Evolutionary conservation across 2,329 filamentous ascomycete genomes (phyloP), one percentile per base, ranked within the genome.

Genomic region (Eutypella sp.): DNA sequence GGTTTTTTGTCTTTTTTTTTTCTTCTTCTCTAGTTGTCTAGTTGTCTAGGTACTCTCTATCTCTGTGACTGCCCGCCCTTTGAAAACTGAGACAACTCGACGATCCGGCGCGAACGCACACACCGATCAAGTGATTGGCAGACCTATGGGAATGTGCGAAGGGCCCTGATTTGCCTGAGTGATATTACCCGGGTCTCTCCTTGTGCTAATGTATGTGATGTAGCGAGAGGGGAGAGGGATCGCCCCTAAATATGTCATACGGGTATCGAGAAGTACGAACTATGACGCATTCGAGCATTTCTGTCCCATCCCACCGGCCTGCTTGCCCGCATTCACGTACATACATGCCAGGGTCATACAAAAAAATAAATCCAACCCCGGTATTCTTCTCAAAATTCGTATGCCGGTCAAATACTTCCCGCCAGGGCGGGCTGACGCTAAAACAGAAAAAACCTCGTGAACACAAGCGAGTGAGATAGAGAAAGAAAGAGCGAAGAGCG

Each of bases 231-330:
- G n/a, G n/a, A 15, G 13, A 33, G 16, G 4, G 29, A 33, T 47
- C 22, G 43, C 48, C 37, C 41, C 49, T 50, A n/a, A n/a, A n/a
- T n/a, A 56, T 50, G 47, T 46, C 45, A 47, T 54, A 48, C 47
- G 55, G 56, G 54, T n/a, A n/a, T n/a, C n/a, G n/a, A n/a, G n/a
- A n/a, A n/a, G n/a, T 22, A 46, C 54, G 46, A 47, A 53, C 49
- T 52, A 60, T 62, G 60, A 63, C 59, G 60, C 58, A 59, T 52
- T n/a, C n/a, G n/a, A n/a, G n/a, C n/a, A n/a, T n/a, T n/a, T n/a
- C 45, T 44, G 49, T 47, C 47, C 48, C 51, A 6, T 7, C 34
- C 39, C 36, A 20, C 38, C 27, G 20, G 37, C 27, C 4, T 23
- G 36, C 20, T 9, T 22, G 11, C 7, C 36, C 36, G 23, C 10